Percentiles rank a stretch among this genome's conserved stretches.
These are phyloP conservation scores for Tricholoma furcatifolium DNA, from an alignment of 768 basidiomycete genomes.

Conservation along the genomic window DNA sequence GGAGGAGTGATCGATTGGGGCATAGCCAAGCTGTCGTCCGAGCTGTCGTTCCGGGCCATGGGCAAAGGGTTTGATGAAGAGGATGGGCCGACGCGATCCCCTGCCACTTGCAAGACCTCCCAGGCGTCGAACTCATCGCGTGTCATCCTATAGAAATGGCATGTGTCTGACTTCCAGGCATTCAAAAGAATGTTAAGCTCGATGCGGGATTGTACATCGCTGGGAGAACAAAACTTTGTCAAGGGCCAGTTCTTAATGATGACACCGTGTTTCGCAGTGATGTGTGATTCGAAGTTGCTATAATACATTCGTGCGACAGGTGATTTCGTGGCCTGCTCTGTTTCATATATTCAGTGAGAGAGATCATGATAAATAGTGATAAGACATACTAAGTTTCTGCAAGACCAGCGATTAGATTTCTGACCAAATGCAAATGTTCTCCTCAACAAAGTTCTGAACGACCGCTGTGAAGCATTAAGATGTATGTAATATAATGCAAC, in stretches of 20 bases:
- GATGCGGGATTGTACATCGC: too few species aligned
- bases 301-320: too few species aligned
- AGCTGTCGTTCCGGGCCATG: background rate
- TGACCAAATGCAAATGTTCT: background rate
- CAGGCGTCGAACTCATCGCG: too few species aligned
- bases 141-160: constrained; percentile 3
- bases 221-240: constrained; percentile 14
- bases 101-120: background rate
- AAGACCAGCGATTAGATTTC: background rate
- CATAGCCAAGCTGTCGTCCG: background rate
- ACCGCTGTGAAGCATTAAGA: background rate
- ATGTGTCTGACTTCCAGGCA: background rate
- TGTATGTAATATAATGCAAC: background rate
- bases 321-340: constrained; percentile 9
- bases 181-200: constrained; percentile 2
- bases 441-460: background rate
- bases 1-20: background rate
- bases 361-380: too few species aligned
- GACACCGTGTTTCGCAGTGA: constrained; percentile 13
- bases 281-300: constrained; percentile 15
- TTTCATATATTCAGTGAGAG: background rate
- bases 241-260: constrained; percentile 19
- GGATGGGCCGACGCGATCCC: background rate
- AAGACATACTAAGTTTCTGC: background rate
- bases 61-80: background rate